These are phyloP conservation scores for Penicillium sp. DNA, from an alignment of 2,329 filamentous ascomycete genomes.

Conservation along the genomic window DNA sequence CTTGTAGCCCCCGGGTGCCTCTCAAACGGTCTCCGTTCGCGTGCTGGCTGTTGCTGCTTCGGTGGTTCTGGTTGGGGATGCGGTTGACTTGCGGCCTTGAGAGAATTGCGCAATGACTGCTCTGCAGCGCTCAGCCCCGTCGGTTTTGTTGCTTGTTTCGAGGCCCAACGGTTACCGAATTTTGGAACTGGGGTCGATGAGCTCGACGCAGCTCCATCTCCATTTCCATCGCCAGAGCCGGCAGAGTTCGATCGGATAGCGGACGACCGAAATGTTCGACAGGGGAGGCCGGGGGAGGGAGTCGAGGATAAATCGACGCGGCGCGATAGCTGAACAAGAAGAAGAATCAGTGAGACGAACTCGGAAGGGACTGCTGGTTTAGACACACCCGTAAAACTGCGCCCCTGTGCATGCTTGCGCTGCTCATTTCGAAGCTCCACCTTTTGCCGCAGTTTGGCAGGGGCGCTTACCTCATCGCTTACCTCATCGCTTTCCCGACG, in stretches of 20 bases:
- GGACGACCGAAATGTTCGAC: constrained; percentile 42
- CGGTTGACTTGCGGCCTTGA: constrained; percentile 26
- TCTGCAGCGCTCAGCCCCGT: constrained; percentile 37
- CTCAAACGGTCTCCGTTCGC: background rate
- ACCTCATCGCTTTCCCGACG: constrained; percentile 22
- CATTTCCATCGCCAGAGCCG: constrained; percentile 26
- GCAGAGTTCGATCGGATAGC: constrained; percentile 31
- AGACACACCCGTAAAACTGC: constrained; percentile 36
- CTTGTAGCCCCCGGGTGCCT: background rate
- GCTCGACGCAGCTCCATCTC: constrained; percentile 20
- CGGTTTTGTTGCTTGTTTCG: constrained; percentile 23
- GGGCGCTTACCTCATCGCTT: constrained; percentile 14
- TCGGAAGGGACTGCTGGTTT: no score
- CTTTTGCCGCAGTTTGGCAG: constrained; percentile 20
- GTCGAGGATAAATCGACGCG: constrained; percentile 44
- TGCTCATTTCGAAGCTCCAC: constrained; percentile 18
- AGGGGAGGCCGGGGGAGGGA: constrained; percentile 22
- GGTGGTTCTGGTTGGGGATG: constrained; percentile 7
- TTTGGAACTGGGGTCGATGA: constrained; percentile 26
- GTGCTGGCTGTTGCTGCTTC: background rate
- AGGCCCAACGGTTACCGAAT: constrained; percentile 34
- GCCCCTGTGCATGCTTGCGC: constrained; percentile 40
- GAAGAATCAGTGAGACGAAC: background rate
- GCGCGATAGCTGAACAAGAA: constrained; percentile 38
- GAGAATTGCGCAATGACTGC: constrained; percentile 34